Percentiles rank a stretch among this genome's conserved stretches.
Evolutionary conservation across 805 yeast species (phyloP).

Genomic region (Barnettozyma pratensis): DNA sequence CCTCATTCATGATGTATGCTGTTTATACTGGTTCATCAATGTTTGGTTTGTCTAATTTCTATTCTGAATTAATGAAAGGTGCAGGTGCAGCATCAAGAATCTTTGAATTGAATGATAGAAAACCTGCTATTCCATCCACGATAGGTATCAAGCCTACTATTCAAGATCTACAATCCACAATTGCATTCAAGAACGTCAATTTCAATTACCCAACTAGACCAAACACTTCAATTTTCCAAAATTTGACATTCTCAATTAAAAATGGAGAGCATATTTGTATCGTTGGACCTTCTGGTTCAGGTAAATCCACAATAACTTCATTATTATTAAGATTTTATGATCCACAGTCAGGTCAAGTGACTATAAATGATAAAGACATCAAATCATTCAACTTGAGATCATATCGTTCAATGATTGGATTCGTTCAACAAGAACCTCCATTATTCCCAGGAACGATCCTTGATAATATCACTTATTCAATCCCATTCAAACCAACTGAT

Average conservation of each 20-base stretch:
- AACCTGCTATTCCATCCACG: constrained; percentile 66
- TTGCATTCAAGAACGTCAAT: constrained; percentile 55
- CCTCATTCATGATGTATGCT: constrained; percentile 93
- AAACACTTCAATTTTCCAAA: constrained; percentile 58
- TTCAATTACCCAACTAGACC: constrained; percentile 86
- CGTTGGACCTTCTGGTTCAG: constrained; percentile 97
- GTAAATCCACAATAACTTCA: constrained; percentile 85
- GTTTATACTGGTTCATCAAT: constrained; percentile 91
- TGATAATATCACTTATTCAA: constrained; percentile 80
- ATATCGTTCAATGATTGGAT: constrained; percentile 72
- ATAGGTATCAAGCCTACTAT: constrained; percentile 45
- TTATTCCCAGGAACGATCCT: constrained; percentile 80
- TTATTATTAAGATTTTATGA: constrained; percentile 80
- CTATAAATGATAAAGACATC: constrained; percentile 61
- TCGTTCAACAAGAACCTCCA: constrained; percentile 90
- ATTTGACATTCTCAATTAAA: constrained; percentile 52
- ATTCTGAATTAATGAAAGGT: constrained; percentile 94
- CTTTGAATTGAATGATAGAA: constrained; percentile 78
- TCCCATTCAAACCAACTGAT: constrained; percentile 42
- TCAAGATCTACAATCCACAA: constrained; percentile 32
- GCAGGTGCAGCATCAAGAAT: constrained; percentile 92
- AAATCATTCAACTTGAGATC: constrained; percentile 63
- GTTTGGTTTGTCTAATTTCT: constrained; percentile 85
- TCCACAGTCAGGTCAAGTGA: constrained; percentile 58
- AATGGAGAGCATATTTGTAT: constrained; percentile 89